Percentiles rank a stretch among this genome's conserved stretches.
Evolutionary conservation across 805 yeast species (phyloP).

Genomic region (Wickerhamiella cacticola): DNA sequence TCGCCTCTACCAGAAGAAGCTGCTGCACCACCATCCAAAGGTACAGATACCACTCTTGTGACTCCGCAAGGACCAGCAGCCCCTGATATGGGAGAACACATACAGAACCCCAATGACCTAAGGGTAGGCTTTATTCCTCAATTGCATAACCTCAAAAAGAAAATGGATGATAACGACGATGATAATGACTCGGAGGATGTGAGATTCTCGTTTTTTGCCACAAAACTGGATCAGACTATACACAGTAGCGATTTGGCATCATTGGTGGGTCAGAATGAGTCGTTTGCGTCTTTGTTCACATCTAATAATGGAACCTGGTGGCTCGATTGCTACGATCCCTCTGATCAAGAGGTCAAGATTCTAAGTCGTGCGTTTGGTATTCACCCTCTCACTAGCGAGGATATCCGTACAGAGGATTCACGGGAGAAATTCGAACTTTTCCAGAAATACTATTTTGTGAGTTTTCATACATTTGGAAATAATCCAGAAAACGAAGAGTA

Average conservation of each 20-base stretch:
- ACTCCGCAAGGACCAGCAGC: conserved; percentile 8
- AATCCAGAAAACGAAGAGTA: conserved; percentile 48
- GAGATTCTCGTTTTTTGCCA: conserved; percentile 70
- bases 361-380: conserved; percentile 89
- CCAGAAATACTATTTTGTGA: conserved; percentile 80
- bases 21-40: conserved; percentile 16
- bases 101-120: background rate
- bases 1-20: conserved; percentile 25
- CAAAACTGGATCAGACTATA: conserved; percentile 73
- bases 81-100: background rate
- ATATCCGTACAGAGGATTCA: conserved; percentile 89
- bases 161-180: background rate
- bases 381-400: conserved; percentile 97
- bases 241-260: conserved; percentile 84
- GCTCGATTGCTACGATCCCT: conserved; percentile 89
- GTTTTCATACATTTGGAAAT: conserved; percentile 92
- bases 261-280: conserved; percentile 44
- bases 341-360: conserved; percentile 88
- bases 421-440: conserved; percentile 95
- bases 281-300: conserved; percentile 57
- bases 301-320: conserved; percentile 81
- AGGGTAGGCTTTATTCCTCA: conserved; percentile 7
- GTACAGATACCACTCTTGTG: conserved; percentile 2
- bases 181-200: conserved; percentile 23
- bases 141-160: background rate